phyloP scores from a whole-genome alignment of 257 asterid genomes.

The Solanum sejunctum region DNA sequence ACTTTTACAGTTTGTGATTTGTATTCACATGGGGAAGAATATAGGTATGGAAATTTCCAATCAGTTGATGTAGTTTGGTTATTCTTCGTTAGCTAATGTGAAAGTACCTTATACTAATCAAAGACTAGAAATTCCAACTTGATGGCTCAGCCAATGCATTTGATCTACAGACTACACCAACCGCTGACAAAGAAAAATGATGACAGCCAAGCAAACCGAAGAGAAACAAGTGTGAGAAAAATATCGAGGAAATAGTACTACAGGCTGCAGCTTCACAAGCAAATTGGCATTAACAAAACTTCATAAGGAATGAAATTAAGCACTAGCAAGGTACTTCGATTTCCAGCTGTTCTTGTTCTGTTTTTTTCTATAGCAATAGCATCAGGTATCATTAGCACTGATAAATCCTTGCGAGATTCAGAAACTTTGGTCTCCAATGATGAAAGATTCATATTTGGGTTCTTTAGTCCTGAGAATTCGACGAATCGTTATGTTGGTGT shows the following conservation, averaged over 20 bases:
- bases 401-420: constrained; percentile 6
- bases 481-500: constrained; percentile 30
- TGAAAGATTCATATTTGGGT: constrained; percentile 18
- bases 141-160: not conserved
- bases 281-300: not conserved
- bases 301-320: not conserved
- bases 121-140: not conserved
- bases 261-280: not conserved
- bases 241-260: not conserved
- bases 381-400: constrained; percentile 11
- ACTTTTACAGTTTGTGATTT: not conserved
- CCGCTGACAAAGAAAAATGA: not conserved
- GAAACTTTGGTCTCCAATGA: constrained; percentile 21
- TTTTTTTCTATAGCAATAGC: not conserved
- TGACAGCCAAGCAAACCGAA: not conserved
- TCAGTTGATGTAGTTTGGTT: not conserved
- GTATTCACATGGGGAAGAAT: not conserved
- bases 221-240: not conserved
- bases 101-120: not conserved
- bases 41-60: not conserved
- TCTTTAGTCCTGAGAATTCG: constrained; percentile 20
- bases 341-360: not conserved
- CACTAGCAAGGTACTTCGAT: not conserved
- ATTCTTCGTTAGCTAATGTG: not conserved
- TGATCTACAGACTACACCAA: not conserved